Conservation (phyloP, 2,329 filamentous ascomycete species). For the Ascochyta lentis region DNA sequence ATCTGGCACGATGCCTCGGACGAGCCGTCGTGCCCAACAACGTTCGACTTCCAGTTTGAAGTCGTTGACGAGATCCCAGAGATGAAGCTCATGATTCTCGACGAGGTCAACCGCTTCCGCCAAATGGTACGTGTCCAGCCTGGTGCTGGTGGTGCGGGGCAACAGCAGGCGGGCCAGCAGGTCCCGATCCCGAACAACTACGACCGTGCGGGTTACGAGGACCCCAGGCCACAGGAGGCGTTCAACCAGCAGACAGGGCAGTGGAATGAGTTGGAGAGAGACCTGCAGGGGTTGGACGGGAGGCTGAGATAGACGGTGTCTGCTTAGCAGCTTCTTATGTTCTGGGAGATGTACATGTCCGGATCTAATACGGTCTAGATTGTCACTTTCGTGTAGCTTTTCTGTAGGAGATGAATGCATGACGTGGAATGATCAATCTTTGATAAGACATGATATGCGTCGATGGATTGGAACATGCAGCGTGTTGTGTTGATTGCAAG, state of each 20-base stretch:
- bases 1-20: slow-evolving; percentile 99
- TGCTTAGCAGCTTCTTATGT: not conserved
- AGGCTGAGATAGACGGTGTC: slow-evolving; percentile 23
- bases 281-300: slow-evolving; percentile 57
- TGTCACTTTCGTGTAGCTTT: slow-evolving; percentile 2
- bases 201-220: slow-evolving; percentile 64
- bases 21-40: slow-evolving; percentile 89
- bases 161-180: slow-evolving; percentile 52
- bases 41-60: slow-evolving; percentile 98
- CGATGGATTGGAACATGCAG: not conserved
- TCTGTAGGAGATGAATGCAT: not conserved
- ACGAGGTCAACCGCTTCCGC: slow-evolving; percentile 91
- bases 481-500: too few relatives aligned
- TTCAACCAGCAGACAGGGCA: slow-evolving; percentile 50
- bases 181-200: slow-evolving; percentile 70
- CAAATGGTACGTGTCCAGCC: slow-evolving; percentile 58
- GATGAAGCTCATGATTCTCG: slow-evolving; percentile 96
- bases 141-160: slow-evolving; percentile 34
- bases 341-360: not conserved
- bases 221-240: slow-evolving; percentile 67
- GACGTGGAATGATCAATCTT: not conserved
- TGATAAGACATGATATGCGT: not conserved
- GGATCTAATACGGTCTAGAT: slow-evolving; percentile 1
- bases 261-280: slow-evolving; percentile 52
- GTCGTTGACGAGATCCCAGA: slow-evolving; percentile 93